Conservation (phyloP, 1,284 basidiomycete species). For the Papiliotrema laurentii region DNA sequence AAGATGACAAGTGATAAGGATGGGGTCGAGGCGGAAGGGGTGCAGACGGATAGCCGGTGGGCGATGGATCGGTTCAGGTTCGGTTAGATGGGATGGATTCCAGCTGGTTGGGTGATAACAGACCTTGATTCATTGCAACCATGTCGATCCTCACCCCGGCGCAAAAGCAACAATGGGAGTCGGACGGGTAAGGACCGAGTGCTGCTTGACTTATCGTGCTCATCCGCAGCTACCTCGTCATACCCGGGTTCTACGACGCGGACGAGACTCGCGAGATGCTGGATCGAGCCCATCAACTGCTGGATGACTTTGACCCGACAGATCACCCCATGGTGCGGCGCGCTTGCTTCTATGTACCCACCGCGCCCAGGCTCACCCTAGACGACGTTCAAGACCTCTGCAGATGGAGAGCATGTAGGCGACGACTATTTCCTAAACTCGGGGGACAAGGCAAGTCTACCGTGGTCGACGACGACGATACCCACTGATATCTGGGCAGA, state of each 20-base stretch:
- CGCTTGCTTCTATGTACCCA: neutral
- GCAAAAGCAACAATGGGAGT: conserved; percentile 31
- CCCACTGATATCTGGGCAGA: conserved; percentile 10
- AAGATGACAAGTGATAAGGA: too few species aligned
- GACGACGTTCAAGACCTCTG: conserved; percentile 83
- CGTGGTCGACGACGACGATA: too few species aligned
- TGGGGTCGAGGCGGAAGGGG: too few species aligned
- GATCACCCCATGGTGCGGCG: conserved; percentile 70
- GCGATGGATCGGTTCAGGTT: too few species aligned
- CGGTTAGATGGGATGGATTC: too few species aligned
- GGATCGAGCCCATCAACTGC: conserved; percentile 63
- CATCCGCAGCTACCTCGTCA: conserved; percentile 62
- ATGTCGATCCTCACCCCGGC: conserved; percentile 26
- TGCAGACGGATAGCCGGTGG: too few species aligned
- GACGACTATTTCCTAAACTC: conserved; percentile 89
- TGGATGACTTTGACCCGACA: conserved; percentile 68
- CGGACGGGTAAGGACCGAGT: conserved; percentile 24
- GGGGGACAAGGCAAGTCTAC: conserved; percentile 75
- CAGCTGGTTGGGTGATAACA: too few species aligned
- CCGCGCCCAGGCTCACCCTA: conserved; percentile 35
- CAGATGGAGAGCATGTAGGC: conserved; percentile 58
- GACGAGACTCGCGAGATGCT: conserved; percentile 64
- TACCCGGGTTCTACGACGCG: conserved; percentile 65
- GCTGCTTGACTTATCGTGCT: neutral
- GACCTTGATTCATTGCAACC: too few species aligned